Percentiles rank a stretch among this genome's conserved stretches.
Conservation (phyloP, 2,329 filamentous ascomycete species). For the Cercospora canescens region DNA sequence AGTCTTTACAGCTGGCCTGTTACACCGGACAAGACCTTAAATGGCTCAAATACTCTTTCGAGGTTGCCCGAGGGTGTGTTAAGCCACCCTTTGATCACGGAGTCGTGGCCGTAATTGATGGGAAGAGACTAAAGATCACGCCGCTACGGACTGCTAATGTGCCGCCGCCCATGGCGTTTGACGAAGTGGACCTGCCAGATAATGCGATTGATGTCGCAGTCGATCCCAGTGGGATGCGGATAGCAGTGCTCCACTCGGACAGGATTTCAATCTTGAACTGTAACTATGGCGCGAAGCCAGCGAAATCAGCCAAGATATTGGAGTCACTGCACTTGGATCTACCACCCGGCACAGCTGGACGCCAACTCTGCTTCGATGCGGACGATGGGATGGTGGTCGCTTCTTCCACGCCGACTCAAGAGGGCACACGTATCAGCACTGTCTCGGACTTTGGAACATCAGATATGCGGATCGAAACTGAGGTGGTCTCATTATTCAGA, state of each 20-base stretch:
- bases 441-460: slow-evolving; percentile 18
- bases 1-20: slow-evolving; percentile 65
- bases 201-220: slow-evolving; percentile 75
- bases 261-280: slow-evolving; percentile 71
- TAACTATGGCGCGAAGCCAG: slow-evolving; percentile 59
- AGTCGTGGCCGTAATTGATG: slow-evolving; percentile 77
- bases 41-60: slow-evolving; percentile 65
- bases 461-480: slow-evolving; percentile 11
- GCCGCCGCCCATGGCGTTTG: slow-evolving; percentile 88
- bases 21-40: slow-evolving; percentile 14
- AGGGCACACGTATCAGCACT: slow-evolving; percentile 16
- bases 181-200: slow-evolving; percentile 64
- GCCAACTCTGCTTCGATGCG: slow-evolving; percentile 50
- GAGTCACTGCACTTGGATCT: slow-evolving; percentile 28
- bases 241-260: slow-evolving; percentile 71
- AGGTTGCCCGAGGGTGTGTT: slow-evolving; percentile 68
- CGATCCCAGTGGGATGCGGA: slow-evolving; percentile 60
- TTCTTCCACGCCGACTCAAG: slow-evolving; percentile 19
- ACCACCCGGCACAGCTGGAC: slow-evolving; percentile 26
- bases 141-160: slow-evolving; percentile 81
- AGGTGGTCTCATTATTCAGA: slow-evolving; percentile 12
- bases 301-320: slow-evolving; percentile 43
- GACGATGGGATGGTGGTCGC: slow-evolving; percentile 41
- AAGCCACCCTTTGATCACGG: slow-evolving; percentile 57
- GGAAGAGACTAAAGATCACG: slow-evolving; percentile 76